Conservation (phyloP, 768 basidiomycete genomes). For the Mycena chlorophos region DNA sequence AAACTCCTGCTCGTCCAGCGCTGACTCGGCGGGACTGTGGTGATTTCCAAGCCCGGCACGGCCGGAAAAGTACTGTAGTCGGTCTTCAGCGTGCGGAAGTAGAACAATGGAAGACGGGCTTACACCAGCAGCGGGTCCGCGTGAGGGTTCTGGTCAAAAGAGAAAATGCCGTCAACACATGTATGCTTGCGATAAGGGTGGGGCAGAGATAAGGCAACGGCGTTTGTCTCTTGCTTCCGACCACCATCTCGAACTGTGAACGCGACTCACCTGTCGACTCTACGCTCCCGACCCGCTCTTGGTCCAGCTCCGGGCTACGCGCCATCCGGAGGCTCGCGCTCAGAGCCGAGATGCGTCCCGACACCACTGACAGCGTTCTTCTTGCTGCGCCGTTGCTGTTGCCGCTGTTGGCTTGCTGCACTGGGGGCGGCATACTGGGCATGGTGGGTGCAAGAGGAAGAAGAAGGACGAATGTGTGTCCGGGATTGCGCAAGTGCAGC, state of each 20-base stretch:
- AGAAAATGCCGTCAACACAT: slow-evolving; percentile 4
- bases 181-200: slow-evolving; percentile 3
- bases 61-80: slow-evolving; percentile 4
- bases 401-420: background rate
- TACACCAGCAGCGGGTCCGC: slow-evolving; percentile 1
- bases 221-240: background rate
- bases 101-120: background rate
- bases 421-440: too few species aligned
- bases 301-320: background rate
- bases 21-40: background rate
- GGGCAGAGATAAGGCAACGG: background rate
- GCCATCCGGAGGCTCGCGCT: background rate
- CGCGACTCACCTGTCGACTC: background rate
- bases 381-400: background rate
- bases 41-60: slow-evolving; percentile 14
- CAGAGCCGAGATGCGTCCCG: background rate
- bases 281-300: background rate
- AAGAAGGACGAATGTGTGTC: too few species aligned
- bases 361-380: background rate
- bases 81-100: background rate
- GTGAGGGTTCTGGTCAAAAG: background rate
- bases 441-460: background rate
- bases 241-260: background rate
- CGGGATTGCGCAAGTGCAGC: too few species aligned
- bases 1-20: background rate